Conservation (phyloP, 2,329 filamentous ascomycete species). For the Nemania serpens region DNA sequence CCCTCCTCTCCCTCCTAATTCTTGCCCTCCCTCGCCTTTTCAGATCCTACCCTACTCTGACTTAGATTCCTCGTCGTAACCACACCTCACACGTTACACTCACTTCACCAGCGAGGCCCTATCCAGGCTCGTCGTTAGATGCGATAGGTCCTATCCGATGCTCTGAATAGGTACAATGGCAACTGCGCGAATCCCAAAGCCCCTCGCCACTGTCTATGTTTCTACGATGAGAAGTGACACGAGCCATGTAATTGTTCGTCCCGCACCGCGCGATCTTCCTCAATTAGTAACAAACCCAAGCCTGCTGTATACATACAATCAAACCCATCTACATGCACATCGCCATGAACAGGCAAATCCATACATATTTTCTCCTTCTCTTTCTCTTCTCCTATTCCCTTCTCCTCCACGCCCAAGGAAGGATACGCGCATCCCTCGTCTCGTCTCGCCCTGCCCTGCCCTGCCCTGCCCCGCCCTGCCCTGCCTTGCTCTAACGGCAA, state of each 20-base stretch:
- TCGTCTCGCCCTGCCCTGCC: not conserved
- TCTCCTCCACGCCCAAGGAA: not conserved
- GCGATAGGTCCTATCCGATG: not conserved
- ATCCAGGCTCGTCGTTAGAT: not conserved
- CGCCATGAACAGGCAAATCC: not conserved
- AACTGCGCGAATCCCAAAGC: not conserved
- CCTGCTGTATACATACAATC: not conserved
- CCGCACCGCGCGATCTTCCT: too few species aligned
- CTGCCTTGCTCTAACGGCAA: constrained; percentile 9
- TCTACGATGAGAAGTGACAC: not conserved
- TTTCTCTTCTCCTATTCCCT: too few species aligned
- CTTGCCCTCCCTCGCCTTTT: not conserved
- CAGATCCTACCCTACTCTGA: not conserved
- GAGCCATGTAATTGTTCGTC: not conserved
- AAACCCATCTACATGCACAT: not conserved
- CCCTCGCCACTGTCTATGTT: not conserved
- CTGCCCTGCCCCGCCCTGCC: not conserved
- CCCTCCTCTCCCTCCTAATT: not conserved
- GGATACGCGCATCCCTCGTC: not conserved
- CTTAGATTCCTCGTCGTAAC: not conserved
- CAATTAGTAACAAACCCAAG: not conserved
- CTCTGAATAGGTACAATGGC: not conserved
- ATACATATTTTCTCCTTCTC: not conserved
- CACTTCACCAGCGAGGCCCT: not conserved
- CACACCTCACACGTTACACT: constrained; percentile 5